Conservation (phyloP, 2,329 filamentous ascomycete genomes). For the Hymenoscyphus linearis region DNA sequence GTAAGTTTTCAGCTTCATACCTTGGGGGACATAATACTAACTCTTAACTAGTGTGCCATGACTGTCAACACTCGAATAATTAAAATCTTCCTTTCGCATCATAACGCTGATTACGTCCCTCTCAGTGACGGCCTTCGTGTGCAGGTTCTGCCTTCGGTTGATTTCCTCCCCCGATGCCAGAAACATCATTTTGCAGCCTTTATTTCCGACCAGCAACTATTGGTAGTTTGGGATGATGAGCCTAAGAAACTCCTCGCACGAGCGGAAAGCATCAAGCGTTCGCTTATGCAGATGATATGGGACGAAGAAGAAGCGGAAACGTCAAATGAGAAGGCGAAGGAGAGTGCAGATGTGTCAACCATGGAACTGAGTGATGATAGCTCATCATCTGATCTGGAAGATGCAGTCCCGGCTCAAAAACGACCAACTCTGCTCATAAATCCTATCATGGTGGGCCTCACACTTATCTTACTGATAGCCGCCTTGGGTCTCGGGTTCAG, state of each 20-base stretch:
- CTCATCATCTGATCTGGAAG: constrained; percentile 31
- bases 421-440: constrained; percentile 51
- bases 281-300: constrained; percentile 56
- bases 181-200: constrained; percentile 64
- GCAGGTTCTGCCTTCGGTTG: constrained; percentile 55
- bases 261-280: constrained; percentile 45
- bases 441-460: constrained; percentile 46
- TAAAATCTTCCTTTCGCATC: constrained; percentile 49
- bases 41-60: constrained; percentile 52
- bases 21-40: constrained; percentile 8
- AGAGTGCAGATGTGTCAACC: constrained; percentile 15
- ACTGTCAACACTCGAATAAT: constrained; percentile 62
- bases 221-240: constrained; percentile 62
- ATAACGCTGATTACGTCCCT: constrained; percentile 50
- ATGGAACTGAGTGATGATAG: constrained; percentile 24
- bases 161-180: constrained; percentile 51
- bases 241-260: constrained; percentile 49
- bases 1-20: constrained; percentile 34
- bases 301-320: constrained; percentile 35
- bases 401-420: constrained; percentile 32
- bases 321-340: constrained; percentile 20
- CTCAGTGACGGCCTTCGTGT: constrained; percentile 52
- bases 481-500: constrained; percentile 54
- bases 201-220: constrained; percentile 49
- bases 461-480: constrained; percentile 45